Percentiles rank a stretch among this genome's conserved stretches.
These are phyloP conservation scores for Daedaleopsis sinensis DNA, from an alignment of 768 basidiomycete genomes.

Conservation along the genomic window DNA sequence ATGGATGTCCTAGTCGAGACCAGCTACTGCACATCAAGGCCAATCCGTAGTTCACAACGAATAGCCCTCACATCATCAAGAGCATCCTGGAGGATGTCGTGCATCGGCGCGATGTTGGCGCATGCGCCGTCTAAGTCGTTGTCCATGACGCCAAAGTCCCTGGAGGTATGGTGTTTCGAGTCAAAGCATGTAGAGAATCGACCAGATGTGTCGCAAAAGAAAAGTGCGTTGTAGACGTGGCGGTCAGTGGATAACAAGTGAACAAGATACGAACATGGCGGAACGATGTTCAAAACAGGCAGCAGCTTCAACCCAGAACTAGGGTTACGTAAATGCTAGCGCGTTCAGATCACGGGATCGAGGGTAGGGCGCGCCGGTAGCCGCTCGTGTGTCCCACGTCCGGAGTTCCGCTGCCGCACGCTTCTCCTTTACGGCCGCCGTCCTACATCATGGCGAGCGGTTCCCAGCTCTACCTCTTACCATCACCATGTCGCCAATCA, in stretches of 20 bases:
- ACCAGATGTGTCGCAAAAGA: neutral
- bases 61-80: conserved; percentile 64
- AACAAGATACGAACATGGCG: neutral
- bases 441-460: neutral
- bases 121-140: neutral
- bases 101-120: conserved; percentile 35
- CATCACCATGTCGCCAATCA: conserved; percentile 57
- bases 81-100: conserved; percentile 55
- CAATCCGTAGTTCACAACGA: neutral
- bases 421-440: conserved; percentile 8
- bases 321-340: conserved; percentile 20
- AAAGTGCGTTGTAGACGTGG: conserved; percentile 1
- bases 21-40: conserved; percentile 45
- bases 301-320: conserved; percentile 8
- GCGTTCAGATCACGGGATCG: conserved; percentile 36
- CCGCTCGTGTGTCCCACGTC: neutral
- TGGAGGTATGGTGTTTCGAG: neutral
- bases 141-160: conserved; percentile 1
- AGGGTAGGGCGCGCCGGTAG: conserved; percentile 6
- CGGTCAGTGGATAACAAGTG: neutral
- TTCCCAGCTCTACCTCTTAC: conserved; percentile 13
- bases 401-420: conserved; percentile 19
- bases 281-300: conserved; percentile 6
- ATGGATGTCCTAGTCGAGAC: conserved; percentile 60
- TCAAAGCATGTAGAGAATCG: neutral